Conservation (phyloP, 2,329 filamentous ascomycete species). For the Fusarium udum region DNA sequence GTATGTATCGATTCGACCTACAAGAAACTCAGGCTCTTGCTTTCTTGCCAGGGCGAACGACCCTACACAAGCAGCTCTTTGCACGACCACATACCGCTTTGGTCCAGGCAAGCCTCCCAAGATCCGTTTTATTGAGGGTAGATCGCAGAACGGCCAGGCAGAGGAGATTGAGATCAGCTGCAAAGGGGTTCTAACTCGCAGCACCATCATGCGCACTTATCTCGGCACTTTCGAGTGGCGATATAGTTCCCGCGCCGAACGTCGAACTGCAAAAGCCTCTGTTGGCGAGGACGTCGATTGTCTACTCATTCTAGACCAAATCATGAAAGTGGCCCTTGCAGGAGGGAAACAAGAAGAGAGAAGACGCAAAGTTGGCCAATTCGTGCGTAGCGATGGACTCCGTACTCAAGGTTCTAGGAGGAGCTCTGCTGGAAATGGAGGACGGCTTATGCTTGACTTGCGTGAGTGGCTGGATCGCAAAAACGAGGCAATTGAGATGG, state of each 20-base stretch:
- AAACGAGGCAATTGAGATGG: slow-evolving; percentile 51
- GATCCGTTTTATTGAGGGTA: slow-evolving; percentile 46
- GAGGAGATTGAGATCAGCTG: slow-evolving; percentile 43
- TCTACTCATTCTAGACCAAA: slow-evolving; percentile 62
- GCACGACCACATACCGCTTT: slow-evolving; percentile 65
- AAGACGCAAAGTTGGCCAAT: slow-evolving; percentile 51
- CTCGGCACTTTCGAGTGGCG: slow-evolving; percentile 65
- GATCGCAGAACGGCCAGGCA: not conserved
- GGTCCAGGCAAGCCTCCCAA: slow-evolving; percentile 63
- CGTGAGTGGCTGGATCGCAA: slow-evolving; percentile 48
- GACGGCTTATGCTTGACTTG: slow-evolving; percentile 57
- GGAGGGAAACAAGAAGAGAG: slow-evolving; percentile 45
- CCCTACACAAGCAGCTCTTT: slow-evolving; percentile 50
- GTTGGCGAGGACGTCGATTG: slow-evolving; percentile 47
- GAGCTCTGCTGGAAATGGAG: slow-evolving; percentile 60
- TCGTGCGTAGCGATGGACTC: slow-evolving; percentile 53
- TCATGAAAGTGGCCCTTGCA: slow-evolving; percentile 47
- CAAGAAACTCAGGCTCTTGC: slow-evolving; percentile 57
- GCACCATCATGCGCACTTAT: slow-evolving; percentile 56
- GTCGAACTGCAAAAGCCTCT: slow-evolving; percentile 45
- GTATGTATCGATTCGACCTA: slow-evolving; percentile 62
- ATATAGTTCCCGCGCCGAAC: slow-evolving; percentile 61
- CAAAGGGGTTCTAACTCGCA: slow-evolving; percentile 57
- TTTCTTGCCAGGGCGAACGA: slow-evolving; percentile 57
- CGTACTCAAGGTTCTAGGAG: slow-evolving; percentile 52